phyloP scores from a whole-genome alignment of 2,329 filamentous ascomycete genomes.

The Neonectria magnoliae region DNA sequence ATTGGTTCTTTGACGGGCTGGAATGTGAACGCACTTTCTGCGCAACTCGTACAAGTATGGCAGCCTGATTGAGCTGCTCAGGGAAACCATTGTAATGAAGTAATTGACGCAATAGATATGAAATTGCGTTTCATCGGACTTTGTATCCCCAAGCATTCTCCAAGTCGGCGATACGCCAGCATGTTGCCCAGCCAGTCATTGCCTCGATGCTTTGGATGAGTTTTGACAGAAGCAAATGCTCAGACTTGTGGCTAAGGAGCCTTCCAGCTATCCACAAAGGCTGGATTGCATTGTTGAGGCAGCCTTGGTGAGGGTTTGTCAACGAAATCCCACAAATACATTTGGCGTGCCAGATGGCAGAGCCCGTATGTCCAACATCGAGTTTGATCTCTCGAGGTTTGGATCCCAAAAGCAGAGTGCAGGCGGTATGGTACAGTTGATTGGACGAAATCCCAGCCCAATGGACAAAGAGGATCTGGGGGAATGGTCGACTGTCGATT shows the following conservation, averaged over 20 bases:
- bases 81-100: slow-evolving; percentile 8
- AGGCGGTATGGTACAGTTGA: slow-evolving; percentile 66
- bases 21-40: slow-evolving; percentile 42
- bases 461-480: slow-evolving; percentile 62
- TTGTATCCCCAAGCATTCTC: slow-evolving; percentile 55
- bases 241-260: slow-evolving; percentile 60
- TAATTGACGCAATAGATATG: slow-evolving; percentile 2
- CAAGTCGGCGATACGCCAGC: slow-evolving; percentile 63
- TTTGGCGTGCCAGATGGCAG: slow-evolving; percentile 64
- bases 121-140: slow-evolving; percentile 31
- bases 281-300: slow-evolving; percentile 67
- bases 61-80: slow-evolving; percentile 32
- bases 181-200: slow-evolving; percentile 63
- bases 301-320: slow-evolving; percentile 65
- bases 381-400: slow-evolving; percentile 47
- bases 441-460: slow-evolving; percentile 67
- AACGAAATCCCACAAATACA: slow-evolving; percentile 66
- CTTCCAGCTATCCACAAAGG: slow-evolving; percentile 66
- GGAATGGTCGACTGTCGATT: slow-evolving; percentile 57
- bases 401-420: slow-evolving; percentile 60
- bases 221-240: slow-evolving; percentile 52
- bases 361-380: slow-evolving; percentile 45
- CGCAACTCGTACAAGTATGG: slow-evolving; percentile 44
- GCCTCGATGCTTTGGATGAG: slow-evolving; percentile 61
- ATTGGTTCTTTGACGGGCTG: slow-evolving; percentile 55